phyloP scores from a whole-genome alignment of 83 land plant genomes.

The Diphasiastrum complanatum region DNA sequence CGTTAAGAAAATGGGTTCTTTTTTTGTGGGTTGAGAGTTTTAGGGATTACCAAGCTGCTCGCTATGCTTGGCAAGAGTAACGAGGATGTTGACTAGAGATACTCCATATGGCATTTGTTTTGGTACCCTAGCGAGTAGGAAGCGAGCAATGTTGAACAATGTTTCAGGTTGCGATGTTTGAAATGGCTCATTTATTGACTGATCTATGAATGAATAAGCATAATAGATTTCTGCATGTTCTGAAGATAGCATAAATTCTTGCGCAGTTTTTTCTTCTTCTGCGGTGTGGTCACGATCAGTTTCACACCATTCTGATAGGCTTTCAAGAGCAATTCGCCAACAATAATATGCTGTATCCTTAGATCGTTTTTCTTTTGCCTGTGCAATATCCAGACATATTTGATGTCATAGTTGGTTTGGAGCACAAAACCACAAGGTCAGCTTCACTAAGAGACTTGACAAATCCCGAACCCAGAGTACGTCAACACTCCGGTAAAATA shows the following conservation, averaged over 20 bases:
- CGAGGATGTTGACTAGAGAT: constrained; percentile 36
- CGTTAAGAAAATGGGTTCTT: no score
- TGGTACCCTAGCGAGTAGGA: constrained; percentile 27
- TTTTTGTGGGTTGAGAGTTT: no score
- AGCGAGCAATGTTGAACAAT: constrained; percentile 31
- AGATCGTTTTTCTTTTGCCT: constrained; percentile 37
- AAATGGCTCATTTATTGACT: constrained; percentile 36
- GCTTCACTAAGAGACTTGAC: no score
- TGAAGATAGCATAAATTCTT: background rate
- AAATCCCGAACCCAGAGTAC: no score
- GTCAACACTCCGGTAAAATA: no score
- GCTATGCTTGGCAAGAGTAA: constrained; percentile 38
- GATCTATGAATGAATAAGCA: constrained; percentile 34
- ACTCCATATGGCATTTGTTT: constrained; percentile 18
- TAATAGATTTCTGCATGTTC: constrained; percentile 25
- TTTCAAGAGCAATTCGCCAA: constrained; percentile 16
- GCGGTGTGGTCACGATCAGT: background rate
- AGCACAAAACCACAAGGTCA: no score
- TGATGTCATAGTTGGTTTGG: no score
- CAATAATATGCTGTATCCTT: constrained; percentile 29
- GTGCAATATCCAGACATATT: no score
- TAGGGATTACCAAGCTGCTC: constrained; percentile 38
- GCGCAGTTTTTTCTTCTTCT: background rate
- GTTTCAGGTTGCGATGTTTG: constrained; percentile 37
- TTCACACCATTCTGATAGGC: constrained; percentile 4